Conservation (phyloP, 805 yeast species). For the Schwanniomyces sp. region DNA sequence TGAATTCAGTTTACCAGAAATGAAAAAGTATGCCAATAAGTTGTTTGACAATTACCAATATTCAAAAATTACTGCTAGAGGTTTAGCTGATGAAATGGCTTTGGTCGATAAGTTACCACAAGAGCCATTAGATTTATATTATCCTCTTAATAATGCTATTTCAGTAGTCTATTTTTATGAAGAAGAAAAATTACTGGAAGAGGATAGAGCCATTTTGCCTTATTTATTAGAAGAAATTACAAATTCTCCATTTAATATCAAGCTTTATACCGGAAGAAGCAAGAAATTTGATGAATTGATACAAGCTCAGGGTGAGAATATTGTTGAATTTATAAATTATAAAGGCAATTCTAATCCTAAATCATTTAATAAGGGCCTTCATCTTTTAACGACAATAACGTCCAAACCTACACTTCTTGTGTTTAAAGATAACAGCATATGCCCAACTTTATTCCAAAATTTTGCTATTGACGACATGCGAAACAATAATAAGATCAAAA, state of each 20-base stretch:
- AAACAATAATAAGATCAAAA: conserved; percentile 42
- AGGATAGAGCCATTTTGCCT: conserved; percentile 63
- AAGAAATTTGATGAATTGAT: conserved; percentile 36
- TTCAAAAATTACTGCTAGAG: conserved; percentile 27
- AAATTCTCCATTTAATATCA: conserved; percentile 53
- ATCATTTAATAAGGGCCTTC: conserved; percentile 45
- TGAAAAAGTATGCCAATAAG: conserved; percentile 48
- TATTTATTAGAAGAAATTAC: conserved; percentile 61
- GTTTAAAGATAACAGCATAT: conserved; percentile 55
- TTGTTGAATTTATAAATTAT: conserved; percentile 46
- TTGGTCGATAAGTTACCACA: conserved; percentile 26
- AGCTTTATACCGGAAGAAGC: conserved; percentile 54
- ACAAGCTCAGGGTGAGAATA: conserved; percentile 38
- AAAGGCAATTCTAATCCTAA: conserved; percentile 31
- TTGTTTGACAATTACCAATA: conserved; percentile 47
- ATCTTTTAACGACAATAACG: conserved; percentile 52
- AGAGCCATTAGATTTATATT: conserved; percentile 28
- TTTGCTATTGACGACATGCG: conserved; percentile 67
- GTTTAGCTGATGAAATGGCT: conserved; percentile 30
- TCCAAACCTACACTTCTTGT: conserved; percentile 62
- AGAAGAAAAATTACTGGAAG: conserved; percentile 49
- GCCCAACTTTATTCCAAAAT: conserved; percentile 55
- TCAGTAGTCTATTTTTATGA: conserved; percentile 58
- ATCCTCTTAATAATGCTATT: conserved; percentile 43
- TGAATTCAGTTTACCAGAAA: conserved; percentile 24